Evolutionary conservation across 495 filamentous ascomycete genomes (phyloP).

Genomic region (Pseudevernia furfuracea): DNA sequence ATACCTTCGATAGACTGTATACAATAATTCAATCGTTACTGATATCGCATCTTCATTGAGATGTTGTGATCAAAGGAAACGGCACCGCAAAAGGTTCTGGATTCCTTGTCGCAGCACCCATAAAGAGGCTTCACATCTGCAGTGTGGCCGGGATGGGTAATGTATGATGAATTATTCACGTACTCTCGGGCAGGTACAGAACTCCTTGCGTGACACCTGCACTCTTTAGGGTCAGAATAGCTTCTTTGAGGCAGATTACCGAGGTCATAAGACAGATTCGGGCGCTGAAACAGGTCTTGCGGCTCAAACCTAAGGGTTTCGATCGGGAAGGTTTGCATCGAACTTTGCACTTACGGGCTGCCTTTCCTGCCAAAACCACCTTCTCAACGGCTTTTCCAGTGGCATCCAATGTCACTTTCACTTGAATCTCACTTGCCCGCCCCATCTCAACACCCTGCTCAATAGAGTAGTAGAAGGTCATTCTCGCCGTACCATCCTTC

Average conservation of each 20-base stretch:
- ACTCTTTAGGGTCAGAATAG: too few relatives aligned
- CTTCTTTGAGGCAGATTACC: too few relatives aligned
- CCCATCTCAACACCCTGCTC: slow-evolving; percentile 70
- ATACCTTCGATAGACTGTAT: neutral
- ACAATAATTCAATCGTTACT: neutral
- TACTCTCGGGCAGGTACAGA: slow-evolving; percentile 24
- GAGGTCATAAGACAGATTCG: too few relatives aligned
- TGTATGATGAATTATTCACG: neutral
- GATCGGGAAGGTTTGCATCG: too few relatives aligned
- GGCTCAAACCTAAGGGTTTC: too few relatives aligned
- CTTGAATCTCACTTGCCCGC: slow-evolving; percentile 47
- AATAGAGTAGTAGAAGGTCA: slow-evolving; percentile 40
- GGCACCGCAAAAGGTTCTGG: neutral
- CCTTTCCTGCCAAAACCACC: slow-evolving; percentile 44
- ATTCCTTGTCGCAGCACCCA: neutral
- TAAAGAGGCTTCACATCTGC: neutral
- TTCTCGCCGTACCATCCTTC: slow-evolving; percentile 26
- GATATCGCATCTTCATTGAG: neutral
- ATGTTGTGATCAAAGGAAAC: neutral
- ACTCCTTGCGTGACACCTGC: slow-evolving; percentile 48
- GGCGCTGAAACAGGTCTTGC: too few relatives aligned
- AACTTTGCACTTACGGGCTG: too few relatives aligned
- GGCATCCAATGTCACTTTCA: slow-evolving; percentile 33
- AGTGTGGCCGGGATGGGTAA: neutral
- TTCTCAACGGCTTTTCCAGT: slow-evolving; percentile 33